Evolutionary conservation across 192 early-diverging fungal genomes (phyloP).

Genomic region (Rhizophagus clarus): DNA sequence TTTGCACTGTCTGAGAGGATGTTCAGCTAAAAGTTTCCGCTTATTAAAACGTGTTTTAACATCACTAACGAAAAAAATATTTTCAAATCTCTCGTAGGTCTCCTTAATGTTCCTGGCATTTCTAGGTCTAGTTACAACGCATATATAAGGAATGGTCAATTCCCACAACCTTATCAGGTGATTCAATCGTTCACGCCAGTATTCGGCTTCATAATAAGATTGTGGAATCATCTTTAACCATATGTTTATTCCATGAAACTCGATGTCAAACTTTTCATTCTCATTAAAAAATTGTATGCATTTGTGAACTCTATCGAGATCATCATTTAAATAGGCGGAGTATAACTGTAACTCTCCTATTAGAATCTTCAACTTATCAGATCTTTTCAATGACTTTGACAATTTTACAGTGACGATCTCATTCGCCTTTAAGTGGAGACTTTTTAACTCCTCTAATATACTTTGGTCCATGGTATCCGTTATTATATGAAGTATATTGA

Average conservation of each 20-base stretch:
- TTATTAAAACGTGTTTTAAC: neutral
- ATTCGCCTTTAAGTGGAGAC: neutral
- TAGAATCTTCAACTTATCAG: neutral
- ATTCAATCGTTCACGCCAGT: constrained; percentile 13
- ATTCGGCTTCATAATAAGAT: neutral
- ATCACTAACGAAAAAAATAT: constrained; percentile 1
- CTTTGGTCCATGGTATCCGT: too few relatives aligned
- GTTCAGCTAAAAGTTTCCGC: neutral
- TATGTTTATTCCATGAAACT: constrained; percentile 16
- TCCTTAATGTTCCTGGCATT: neutral
- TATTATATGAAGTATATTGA: neutral
- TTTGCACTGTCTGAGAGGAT: neutral
- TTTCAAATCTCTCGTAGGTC: neutral
- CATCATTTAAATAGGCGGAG: constrained; percentile 6
- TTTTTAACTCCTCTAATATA: neutral
- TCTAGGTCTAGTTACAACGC: neutral
- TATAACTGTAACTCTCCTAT: constrained; percentile 16
- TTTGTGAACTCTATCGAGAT: neutral
- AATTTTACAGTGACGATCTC: neutral
- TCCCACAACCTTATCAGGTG: neutral
- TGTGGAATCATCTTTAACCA: neutral
- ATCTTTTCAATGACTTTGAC: neutral
- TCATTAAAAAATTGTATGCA: neutral
- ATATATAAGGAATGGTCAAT: neutral
- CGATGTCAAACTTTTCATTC: neutral